Evolutionary conservation across 2,329 filamentous ascomycete species (phyloP).

Genomic region (Cladorrhinum sp.): DNA sequence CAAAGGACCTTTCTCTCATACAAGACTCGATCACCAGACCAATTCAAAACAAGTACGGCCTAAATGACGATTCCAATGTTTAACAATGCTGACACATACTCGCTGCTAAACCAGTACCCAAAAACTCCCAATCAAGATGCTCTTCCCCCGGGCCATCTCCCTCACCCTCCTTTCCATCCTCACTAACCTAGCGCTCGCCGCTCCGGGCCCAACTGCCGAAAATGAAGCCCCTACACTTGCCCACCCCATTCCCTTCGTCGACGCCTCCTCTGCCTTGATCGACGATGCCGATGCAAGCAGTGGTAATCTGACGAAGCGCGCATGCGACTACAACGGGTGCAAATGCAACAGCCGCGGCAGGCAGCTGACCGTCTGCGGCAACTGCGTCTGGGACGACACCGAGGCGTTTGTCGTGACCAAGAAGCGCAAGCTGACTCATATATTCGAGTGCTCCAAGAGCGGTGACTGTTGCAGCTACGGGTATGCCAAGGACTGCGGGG

Average conservation of each 20-base stretch:
- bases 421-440: conserved; percentile 25
- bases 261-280: no score
- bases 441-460: conserved; percentile 27
- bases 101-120: background rate
- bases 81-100: background rate
- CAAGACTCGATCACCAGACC: background rate
- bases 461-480: conserved; percentile 28
- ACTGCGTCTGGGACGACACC: conserved; percentile 25
- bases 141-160: background rate
- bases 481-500: conserved; percentile 24
- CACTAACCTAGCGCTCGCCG: background rate
- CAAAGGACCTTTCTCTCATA: background rate
- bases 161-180: background rate
- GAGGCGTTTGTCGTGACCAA: conserved; percentile 20
- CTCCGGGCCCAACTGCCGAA: background rate
- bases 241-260: background rate
- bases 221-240: background rate
- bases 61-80: background rate
- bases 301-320: conserved; percentile 15
- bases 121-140: background rate
- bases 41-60: background rate
- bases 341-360: conserved; percentile 26
- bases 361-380: conserved; percentile 28
- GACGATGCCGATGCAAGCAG: background rate
- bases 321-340: conserved; percentile 27